Percentiles rank a stretch among this genome's conserved stretches.
These are phyloP conservation scores for Puccinia coronata DNA, from an alignment of 1,284 basidiomycete genomes.

Conservation along the genomic window DNA sequence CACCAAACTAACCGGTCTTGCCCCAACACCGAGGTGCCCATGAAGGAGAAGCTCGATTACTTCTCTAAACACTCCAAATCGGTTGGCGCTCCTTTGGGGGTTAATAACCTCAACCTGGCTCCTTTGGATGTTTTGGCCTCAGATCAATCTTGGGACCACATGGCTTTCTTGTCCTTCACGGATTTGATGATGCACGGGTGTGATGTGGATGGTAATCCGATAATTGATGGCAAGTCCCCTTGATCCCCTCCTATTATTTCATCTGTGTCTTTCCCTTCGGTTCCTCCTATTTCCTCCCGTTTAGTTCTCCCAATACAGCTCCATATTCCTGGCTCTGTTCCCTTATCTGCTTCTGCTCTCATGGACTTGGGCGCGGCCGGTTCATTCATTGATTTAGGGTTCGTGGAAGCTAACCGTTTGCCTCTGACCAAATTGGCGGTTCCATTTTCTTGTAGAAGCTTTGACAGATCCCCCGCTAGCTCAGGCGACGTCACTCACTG, in stretches of 20 bases:
- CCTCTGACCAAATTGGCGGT: no score
- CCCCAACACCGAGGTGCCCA: background rate
- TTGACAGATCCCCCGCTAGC: constrained; percentile 18
- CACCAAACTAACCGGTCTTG: background rate
- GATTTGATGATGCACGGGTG: constrained; percentile 19
- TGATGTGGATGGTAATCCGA: background rate
- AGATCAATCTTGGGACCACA: constrained; percentile 7
- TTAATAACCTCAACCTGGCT: no score
- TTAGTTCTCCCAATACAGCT: background rate
- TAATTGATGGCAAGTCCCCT: background rate
- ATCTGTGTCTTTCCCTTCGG: background rate
- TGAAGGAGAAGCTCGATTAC: constrained; percentile 6
- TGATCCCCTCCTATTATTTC: background rate
- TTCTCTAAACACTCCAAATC: no score
- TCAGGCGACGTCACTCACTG: background rate
- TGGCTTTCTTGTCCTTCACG: background rate
- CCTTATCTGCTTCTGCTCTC: background rate
- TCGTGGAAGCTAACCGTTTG: background rate
- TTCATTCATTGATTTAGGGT: background rate
- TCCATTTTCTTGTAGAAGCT: background rate
- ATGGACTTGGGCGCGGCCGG: background rate
- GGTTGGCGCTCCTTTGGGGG: background rate
- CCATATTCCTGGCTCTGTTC: no score
- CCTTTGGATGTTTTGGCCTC: no score
- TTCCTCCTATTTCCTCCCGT: background rate